Evolutionary conservation across 257 asterid genomes (phyloP).

Genomic region (Ilex aquifolium): DNA sequence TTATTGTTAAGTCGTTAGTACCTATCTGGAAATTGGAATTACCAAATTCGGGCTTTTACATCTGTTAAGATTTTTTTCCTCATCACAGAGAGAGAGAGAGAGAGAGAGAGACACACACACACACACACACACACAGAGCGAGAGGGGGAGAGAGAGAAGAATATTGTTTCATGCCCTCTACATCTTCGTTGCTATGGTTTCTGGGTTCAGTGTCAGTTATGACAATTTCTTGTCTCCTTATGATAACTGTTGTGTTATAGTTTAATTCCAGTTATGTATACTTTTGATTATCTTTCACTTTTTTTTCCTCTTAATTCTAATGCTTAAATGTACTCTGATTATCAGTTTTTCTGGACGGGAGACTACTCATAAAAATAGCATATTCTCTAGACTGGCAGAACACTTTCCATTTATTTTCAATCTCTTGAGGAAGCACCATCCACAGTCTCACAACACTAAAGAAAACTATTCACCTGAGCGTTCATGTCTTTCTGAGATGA

Average conservation of each 20-base stretch:
- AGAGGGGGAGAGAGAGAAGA: too few relatives aligned
- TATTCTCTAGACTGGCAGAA: conserved; percentile 66
- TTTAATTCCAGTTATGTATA: conserved; percentile 6
- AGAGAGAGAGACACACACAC: too few relatives aligned
- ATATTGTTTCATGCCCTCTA: not conserved
- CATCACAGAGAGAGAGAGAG: not conserved
- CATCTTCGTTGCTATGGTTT: not conserved
- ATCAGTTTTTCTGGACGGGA: conserved; percentile 36
- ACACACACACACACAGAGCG: too few relatives aligned
- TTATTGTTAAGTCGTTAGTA: too few relatives aligned
- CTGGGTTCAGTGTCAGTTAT: not conserved
- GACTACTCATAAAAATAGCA: conserved; percentile 52
- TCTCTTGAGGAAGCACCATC: conserved; percentile 60
- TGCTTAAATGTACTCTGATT: conserved; percentile 18
- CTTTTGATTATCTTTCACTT: conserved; percentile 9
- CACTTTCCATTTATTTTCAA: conserved; percentile 77
- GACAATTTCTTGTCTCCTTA: not conserved
- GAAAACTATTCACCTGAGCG: conserved; percentile 18
- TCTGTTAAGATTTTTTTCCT: not conserved
- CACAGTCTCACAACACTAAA: conserved; percentile 32
- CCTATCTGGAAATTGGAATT: too few relatives aligned
- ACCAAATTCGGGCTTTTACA: too few relatives aligned
- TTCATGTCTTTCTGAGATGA: conserved; percentile 28
- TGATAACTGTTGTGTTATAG: not conserved
- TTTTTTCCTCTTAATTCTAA: not conserved